Evolutionary conservation across 2,329 filamentous ascomycete genomes (phyloP).

Genomic region (Verticillium zaregamsianum): DNA sequence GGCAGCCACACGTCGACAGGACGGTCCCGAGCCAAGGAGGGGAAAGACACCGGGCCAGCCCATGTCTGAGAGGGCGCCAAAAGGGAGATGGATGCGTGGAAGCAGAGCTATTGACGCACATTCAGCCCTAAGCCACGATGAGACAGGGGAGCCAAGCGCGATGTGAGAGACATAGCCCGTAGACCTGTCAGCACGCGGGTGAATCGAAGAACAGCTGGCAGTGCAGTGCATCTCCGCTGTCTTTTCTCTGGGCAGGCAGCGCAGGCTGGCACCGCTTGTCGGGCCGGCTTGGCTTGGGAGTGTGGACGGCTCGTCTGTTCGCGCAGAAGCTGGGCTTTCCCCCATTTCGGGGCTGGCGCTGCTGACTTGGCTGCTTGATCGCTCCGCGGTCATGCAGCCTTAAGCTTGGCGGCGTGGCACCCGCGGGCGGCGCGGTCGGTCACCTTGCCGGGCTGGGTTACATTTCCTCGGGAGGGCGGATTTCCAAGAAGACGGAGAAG

Average conservation of each 20-base stretch:
- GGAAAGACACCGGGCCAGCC: neutral
- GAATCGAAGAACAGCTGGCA: neutral
- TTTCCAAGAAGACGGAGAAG: too few species aligned
- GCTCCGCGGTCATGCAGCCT: neutral
- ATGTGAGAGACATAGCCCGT: neutral
- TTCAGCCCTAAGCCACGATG: constrained; percentile 10
- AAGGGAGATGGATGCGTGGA: neutral
- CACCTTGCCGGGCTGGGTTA: too few species aligned
- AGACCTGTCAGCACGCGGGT: neutral
- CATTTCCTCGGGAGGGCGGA: too few species aligned
- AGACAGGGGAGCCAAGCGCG: neutral
- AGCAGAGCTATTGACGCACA: constrained; percentile 5
- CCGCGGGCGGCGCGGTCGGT: neutral
- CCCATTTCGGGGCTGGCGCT: neutral
- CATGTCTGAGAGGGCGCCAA: neutral
- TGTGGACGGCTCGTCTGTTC: neutral
- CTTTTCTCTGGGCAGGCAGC: neutral
- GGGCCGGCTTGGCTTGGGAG: neutral
- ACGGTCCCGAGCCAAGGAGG: neutral
- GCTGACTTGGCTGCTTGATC: neutral
- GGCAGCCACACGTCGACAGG: neutral
- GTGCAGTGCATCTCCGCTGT: neutral
- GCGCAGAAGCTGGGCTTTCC: neutral
- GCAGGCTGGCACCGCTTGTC: neutral
- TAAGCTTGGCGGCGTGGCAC: neutral